Conservation (phyloP, 2,329 filamentous ascomycete genomes). For the Penicillium sp. region DNA sequence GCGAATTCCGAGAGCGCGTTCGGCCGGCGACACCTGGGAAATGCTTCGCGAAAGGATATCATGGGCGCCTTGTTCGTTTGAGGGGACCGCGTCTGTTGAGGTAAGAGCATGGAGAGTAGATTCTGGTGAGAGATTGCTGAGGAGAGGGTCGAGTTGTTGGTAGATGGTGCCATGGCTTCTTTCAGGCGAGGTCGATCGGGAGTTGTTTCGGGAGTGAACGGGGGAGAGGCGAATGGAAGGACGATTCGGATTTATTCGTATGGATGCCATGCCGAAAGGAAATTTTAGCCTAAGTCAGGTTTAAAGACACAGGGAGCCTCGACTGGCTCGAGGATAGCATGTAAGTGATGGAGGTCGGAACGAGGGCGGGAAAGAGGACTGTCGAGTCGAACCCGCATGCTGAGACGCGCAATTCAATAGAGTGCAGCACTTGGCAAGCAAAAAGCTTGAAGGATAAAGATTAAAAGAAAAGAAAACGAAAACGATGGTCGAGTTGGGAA, state of each 20-base stretch:
- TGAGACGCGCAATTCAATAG: conserved; percentile 31
- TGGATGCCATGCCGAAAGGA: conserved; percentile 33
- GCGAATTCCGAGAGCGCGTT: conserved; percentile 59
- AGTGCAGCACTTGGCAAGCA: conserved; percentile 10
- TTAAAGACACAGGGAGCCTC: conserved; percentile 21
- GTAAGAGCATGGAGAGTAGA: conserved; percentile 53
- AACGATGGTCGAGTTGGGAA: neutral
- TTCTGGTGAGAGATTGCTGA: conserved; percentile 55
- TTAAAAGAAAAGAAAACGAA: neutral
- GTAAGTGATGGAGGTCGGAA: conserved; percentile 31
- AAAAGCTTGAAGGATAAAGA: neutral
- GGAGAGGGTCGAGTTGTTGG: conserved; percentile 47
- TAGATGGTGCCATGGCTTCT: conserved; percentile 38
- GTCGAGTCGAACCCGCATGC: conserved; percentile 39
- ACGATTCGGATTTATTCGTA: conserved; percentile 31
- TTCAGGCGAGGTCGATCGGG: conserved; percentile 40
- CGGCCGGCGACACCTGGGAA: conserved; percentile 54
- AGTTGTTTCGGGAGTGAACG: conserved; percentile 29
- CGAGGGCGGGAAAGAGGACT: conserved; percentile 28
- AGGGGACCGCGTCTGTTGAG: conserved; percentile 42
- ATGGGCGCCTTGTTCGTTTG: conserved; percentile 38
- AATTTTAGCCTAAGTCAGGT: conserved; percentile 16
- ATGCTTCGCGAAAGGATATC: conserved; percentile 51
- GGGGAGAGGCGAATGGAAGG: conserved; percentile 31
- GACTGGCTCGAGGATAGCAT: conserved; percentile 19